A percentile compares a stretch with the other conserved stretches of the same genome.
Evolutionary conservation across 192 early-diverging fungal genomes (phyloP).

Genomic region (Coemansia nantahalensis): DNA sequence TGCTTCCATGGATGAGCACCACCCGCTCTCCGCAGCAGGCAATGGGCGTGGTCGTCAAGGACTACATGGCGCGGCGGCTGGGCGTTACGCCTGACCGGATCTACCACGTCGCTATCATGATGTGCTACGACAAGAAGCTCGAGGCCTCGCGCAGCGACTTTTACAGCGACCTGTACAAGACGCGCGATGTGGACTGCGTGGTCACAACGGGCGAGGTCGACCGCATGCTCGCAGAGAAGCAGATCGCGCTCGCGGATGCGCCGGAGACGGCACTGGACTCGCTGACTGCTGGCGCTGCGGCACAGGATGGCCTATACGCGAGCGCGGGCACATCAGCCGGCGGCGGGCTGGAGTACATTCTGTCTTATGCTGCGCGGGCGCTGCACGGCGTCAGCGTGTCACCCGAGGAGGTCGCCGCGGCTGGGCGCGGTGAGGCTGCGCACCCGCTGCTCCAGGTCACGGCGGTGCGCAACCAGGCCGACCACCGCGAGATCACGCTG

Average conservation of each 20-base stretch:
- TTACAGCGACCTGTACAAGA: slow-evolving; percentile 73
- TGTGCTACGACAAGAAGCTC: slow-evolving; percentile 99
- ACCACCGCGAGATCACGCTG: slow-evolving; percentile 71
- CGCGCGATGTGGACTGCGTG: slow-evolving; percentile 95
- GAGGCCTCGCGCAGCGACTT: slow-evolving; percentile 95
- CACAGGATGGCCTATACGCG: slow-evolving; percentile 51
- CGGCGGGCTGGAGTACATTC: slow-evolving; percentile 85
- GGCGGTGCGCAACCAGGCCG: slow-evolving; percentile 73
- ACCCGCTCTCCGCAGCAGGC: slow-evolving; percentile 97
- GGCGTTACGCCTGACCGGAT: slow-evolving; percentile 67
- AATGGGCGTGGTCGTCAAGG: slow-evolving; percentile 93
- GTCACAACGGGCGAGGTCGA: slow-evolving; percentile 94
- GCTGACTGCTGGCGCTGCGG: slow-evolving; percentile 39
- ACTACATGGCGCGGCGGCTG: slow-evolving; percentile 68
- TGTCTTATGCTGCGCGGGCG: slow-evolving; percentile 75
- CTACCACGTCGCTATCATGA: slow-evolving; percentile 95
- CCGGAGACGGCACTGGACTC: slow-evolving; percentile 61
- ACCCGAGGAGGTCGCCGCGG: slow-evolving; percentile 53
- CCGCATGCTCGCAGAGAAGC: slow-evolving; percentile 73
- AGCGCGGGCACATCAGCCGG: slow-evolving; percentile 84
- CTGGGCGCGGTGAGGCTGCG: slow-evolving; percentile 31
- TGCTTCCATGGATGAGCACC: slow-evolving; percentile 83
- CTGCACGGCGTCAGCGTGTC: slow-evolving; percentile 72
- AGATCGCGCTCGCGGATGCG: slow-evolving; percentile 45
- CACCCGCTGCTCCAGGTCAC: slow-evolving; percentile 59